Evolutionary conservation across 805 yeast species (phyloP).

Genomic region (Hyphopichia homilentoma): DNA sequence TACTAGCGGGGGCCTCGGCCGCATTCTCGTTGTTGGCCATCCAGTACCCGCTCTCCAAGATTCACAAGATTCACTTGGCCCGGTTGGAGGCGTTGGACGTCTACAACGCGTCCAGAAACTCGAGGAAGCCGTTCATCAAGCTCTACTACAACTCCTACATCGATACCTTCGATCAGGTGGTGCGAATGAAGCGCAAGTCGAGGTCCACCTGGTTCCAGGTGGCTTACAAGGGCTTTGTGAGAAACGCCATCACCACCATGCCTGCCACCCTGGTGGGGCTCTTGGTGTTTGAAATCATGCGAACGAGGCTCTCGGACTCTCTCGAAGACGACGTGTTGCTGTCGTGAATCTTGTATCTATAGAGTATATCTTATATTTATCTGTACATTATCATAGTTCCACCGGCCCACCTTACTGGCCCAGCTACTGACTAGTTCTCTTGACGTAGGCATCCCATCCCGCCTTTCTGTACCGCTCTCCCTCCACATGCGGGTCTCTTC

Average conservation of each 20-base stretch:
- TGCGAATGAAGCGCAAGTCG: slow-evolving; percentile 51
- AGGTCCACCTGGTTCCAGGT: slow-evolving; percentile 56
- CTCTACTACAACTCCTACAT: slow-evolving; percentile 72
- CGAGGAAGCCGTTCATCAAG: slow-evolving; percentile 33
- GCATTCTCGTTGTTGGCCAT: slow-evolving; percentile 72
- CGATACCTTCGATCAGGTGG: slow-evolving; percentile 65
- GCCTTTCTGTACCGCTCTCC: slow-evolving; percentile 87
- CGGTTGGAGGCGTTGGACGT: slow-evolving; percentile 79
- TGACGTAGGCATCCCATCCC: slow-evolving; percentile 89
- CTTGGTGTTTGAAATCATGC: slow-evolving; percentile 76
- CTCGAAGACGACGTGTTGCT: slow-evolving; percentile 22
- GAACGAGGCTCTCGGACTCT: slow-evolving; percentile 41
- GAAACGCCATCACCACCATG: slow-evolving; percentile 68
- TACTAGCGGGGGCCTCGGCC: slow-evolving; percentile 85
- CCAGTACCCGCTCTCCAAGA: slow-evolving; percentile 77
- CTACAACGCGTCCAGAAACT: slow-evolving; percentile 36
- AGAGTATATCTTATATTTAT: slow-evolving; percentile 3
- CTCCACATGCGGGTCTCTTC: slow-evolving; percentile 85
- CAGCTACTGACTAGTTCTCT: slow-evolving; percentile 23
- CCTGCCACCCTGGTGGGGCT: slow-evolving; percentile 90
- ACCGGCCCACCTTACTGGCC: slow-evolving; percentile 2
- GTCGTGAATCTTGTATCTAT: neutral
- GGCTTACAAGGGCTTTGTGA: slow-evolving; percentile 73
- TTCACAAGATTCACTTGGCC: slow-evolving; percentile 76
- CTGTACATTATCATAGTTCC: slow-evolving; percentile 3